Percentiles rank a stretch among this genome's conserved stretches.
These are phyloP conservation scores for Westerdykella aurantiaca DNA, from an alignment of 2,329 filamentous ascomycete genomes.

Conservation along the genomic window DNA sequence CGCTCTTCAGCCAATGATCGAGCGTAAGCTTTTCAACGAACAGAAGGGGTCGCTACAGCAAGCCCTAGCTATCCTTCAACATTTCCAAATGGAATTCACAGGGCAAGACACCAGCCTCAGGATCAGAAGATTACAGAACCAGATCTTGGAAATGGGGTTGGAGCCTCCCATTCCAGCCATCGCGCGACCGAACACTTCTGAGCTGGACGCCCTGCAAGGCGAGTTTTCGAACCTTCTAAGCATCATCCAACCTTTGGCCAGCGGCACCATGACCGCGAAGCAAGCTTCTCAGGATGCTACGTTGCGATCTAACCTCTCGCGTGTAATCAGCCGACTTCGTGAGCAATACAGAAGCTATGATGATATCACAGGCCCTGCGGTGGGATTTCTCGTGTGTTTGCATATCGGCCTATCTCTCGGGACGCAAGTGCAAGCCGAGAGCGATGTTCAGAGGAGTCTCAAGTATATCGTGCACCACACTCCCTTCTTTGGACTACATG, in stretches of 20 bases:
- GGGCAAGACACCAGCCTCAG: conserved; percentile 64
- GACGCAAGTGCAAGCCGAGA: conserved; percentile 9
- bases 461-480: conserved; percentile 23
- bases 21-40: conserved; percentile 54
- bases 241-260: conserved; percentile 26
- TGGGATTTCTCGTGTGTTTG: conserved; percentile 74
- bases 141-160: conserved; percentile 59
- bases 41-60: conserved; percentile 51
- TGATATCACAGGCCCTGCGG: conserved; percentile 72
- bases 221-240: conserved; percentile 71
- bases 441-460: conserved; percentile 14
- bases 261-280: conserved; percentile 15
- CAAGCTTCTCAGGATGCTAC: conserved; percentile 28
- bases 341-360: conserved; percentile 72
- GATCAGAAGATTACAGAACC: conserved; percentile 55
- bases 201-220: conserved; percentile 67
- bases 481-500: conserved; percentile 27
- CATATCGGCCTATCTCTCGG: conserved; percentile 65
- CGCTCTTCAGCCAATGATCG: conserved; percentile 55
- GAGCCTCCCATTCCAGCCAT: conserved; percentile 62
- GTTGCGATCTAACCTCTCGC: conserved; percentile 54
- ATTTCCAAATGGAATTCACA: conserved; percentile 63
- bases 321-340: conserved; percentile 64
- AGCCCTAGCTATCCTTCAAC: conserved; percentile 55
- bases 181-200: conserved; percentile 63